Conservation (phyloP, 306 rosid genomes). For the Ammopiptanthus mongolicus region DNA sequence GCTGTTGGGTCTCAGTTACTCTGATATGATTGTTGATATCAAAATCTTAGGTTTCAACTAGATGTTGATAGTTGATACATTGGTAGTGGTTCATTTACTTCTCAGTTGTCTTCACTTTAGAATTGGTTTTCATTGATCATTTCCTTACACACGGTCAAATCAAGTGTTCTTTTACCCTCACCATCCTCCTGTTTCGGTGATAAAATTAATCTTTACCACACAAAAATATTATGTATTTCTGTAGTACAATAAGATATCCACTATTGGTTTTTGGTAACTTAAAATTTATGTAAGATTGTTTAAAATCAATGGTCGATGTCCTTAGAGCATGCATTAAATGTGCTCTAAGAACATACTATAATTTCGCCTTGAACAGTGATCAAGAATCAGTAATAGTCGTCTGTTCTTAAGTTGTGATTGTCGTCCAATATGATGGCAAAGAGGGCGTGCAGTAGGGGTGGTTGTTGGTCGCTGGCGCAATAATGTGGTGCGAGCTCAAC, state of each 20-base stretch:
- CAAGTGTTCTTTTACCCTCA: neutral
- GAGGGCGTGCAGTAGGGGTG: too few relatives aligned
- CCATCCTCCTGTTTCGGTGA: neutral
- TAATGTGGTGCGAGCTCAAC: too few relatives aligned
- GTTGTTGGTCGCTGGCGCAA: too few relatives aligned
- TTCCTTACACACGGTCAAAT: neutral
- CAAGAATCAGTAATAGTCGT: too few relatives aligned
- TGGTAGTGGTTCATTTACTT: constrained; percentile 32
- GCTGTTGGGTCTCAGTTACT: constrained; percentile 31
- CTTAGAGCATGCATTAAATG: neutral
- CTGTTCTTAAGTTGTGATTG: too few relatives aligned
- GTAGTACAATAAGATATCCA: too few relatives aligned
- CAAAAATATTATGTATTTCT: too few relatives aligned
- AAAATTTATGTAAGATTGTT: too few relatives aligned
- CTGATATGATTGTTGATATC: constrained; percentile 33
- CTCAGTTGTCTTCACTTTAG: neutral
- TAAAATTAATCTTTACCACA: neutral
- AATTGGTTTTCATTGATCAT: constrained; percentile 17
- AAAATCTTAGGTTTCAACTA: constrained; percentile 36
- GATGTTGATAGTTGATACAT: constrained; percentile 32
- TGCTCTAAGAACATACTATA: too few relatives aligned
- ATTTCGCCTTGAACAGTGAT: too few relatives aligned
- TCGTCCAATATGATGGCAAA: too few relatives aligned
- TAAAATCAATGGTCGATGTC: neutral
- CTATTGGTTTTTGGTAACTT: too few relatives aligned